Evolutionary conservation across 163 green algal species (phyloP), one percentile per base, ranked within the genome.

Genomic region (Trebouxiophyceae sp.): DNA sequence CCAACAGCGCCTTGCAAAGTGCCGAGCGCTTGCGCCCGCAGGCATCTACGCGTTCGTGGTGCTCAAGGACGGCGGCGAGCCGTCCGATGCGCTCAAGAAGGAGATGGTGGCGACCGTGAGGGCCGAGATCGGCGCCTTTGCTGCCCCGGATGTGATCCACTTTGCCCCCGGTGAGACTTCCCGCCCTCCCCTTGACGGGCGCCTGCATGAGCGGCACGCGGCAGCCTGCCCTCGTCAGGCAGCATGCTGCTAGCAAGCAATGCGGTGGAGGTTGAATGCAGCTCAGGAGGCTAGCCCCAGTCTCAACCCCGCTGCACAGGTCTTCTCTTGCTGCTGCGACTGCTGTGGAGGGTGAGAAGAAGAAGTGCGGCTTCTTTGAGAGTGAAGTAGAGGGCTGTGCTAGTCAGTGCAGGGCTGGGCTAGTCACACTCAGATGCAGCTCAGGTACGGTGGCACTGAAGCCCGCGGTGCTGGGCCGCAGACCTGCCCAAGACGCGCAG

Each of bases 21-120:
- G n/a, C n/a, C n/a, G n/a, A n/a, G n/a, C n/a, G n/a, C n/a, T n/a
- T 59, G 1, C 27, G 54, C 54, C 27, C 27, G 87, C 96, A 74
- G 91, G 84, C 67, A 96, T 98, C 69, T 97, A 96, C 62, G 92
- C 92, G 0, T 98, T 87, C 65, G 90, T 97, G 2, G 93, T 82
- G 19, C 70, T 95, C 47, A 77, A 81, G 16, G 72, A 83, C 2
- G 63, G 60, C 33, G 64, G 57, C 0, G 59, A 78, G 30, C 65
- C 68, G 6, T 70, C 33, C 28, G 71, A 73, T 6, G 77, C 68
- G 32, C 69, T 91, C 39, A 69, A 71, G 23, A 83, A 84, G 64
- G 77, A 77, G 63, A 81, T 96, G 27, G 44, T 83, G 16, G 71
- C 74, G 46, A 71, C 77, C 33, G 84, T 93, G 44, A 54, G 62